Percentiles rank a stretch among this genome's conserved stretches.
phyloP scores from a whole-genome alignment of 306 rosid genomes.

The Ziziphus jujuba region DNA sequence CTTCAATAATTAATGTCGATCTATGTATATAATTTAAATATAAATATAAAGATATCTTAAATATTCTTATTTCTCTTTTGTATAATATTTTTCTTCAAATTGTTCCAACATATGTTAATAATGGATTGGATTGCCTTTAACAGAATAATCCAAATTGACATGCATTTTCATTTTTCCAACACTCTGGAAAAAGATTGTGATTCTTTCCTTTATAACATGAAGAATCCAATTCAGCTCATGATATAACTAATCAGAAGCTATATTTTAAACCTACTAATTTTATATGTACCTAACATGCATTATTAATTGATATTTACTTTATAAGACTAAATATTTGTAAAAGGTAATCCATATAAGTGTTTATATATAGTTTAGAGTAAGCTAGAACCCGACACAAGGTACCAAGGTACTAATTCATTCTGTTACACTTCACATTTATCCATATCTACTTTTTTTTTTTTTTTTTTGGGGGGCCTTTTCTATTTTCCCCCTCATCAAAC shows the following conservation, averaged over 20 bases:
- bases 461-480: too few species aligned
- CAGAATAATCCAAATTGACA: constrained; percentile 13
- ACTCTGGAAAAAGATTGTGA: constrained; percentile 31
- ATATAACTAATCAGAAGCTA: background rate
- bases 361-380: background rate
- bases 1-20: background rate
- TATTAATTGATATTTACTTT: background rate
- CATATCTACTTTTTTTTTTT: constrained; percentile 25
- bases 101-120: constrained; percentile 13
- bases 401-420: constrained; percentile 17
- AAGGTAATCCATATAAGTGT: background rate
- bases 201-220: constrained; percentile 16
- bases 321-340: background rate
- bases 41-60: too few species aligned
- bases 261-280: background rate
- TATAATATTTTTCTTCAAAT: background rate
- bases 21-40: too few species aligned
- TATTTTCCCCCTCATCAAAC: background rate
- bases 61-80: background rate
- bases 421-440: constrained; percentile 25
- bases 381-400: constrained; percentile 15
- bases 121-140: constrained; percentile 11
- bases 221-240: constrained; percentile 5
- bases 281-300: background rate
- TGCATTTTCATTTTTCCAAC: constrained; percentile 16